Percentiles rank a stretch among this genome's conserved stretches.
phyloP scores from a whole-genome alignment of 2,329 filamentous ascomycete species.

The Sclerotinia nivalis region DNA sequence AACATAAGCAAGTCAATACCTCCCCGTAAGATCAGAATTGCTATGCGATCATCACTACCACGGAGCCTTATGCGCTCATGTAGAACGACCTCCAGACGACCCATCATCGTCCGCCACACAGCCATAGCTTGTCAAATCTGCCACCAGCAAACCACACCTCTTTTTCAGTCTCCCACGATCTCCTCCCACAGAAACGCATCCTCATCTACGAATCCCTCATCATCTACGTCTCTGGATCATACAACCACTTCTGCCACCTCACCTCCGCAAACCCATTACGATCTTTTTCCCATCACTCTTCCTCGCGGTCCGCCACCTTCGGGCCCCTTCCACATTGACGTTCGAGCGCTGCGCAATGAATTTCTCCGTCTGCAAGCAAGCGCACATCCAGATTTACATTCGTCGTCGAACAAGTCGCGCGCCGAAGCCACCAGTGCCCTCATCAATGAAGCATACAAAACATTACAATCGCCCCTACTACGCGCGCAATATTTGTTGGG shows the following conservation, averaged over 20 bases:
- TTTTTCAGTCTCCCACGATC: background rate
- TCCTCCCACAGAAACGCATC: constrained; percentile 9
- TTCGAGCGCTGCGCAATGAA: constrained; percentile 71
- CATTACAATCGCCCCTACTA: constrained; percentile 72
- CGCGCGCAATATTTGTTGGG: constrained; percentile 86
- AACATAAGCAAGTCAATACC: background rate
- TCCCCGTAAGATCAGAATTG: background rate
- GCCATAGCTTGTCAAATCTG: constrained; percentile 6
- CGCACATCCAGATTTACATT: constrained; percentile 67
- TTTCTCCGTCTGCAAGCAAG: constrained; percentile 81
- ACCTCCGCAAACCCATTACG: constrained; percentile 66
- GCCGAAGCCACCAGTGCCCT: constrained; percentile 78
- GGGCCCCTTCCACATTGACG: constrained; percentile 74
- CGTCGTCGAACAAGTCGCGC: constrained; percentile 53
- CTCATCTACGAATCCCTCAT: background rate
- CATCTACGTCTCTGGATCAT: background rate
- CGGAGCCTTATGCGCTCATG: constrained; percentile 12
- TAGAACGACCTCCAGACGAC: background rate
- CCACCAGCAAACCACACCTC: constrained; percentile 9
- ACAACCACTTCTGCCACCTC: background rate
- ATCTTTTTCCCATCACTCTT: constrained; percentile 81
- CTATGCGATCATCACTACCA: constrained; percentile 15
- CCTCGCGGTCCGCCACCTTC: constrained; percentile 74
- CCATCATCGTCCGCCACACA: background rate
- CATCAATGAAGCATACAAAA: constrained; percentile 92